Percentiles rank a stretch among this genome's conserved stretches.
Conservation (phyloP, 352 stramenopile genomes). For the Globisporangium alternatum region DNA sequence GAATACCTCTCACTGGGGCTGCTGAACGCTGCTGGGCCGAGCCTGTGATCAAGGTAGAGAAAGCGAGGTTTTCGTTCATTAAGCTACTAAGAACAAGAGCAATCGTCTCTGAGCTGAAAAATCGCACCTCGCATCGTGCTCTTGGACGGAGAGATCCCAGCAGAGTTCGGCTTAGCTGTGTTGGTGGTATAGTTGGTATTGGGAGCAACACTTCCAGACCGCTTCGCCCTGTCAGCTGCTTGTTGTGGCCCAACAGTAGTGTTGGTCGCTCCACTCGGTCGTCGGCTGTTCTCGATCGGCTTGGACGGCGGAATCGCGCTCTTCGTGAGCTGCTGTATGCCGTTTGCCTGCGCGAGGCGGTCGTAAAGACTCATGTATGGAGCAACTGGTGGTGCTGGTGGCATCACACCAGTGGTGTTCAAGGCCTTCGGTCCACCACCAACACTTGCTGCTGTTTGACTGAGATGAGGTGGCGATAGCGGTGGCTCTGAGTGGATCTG, state of each 20-base stretch:
- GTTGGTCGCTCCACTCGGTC: neutral
- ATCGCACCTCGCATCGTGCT: slow-evolving; percentile 18
- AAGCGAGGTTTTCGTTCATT: neutral
- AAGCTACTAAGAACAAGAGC: neutral
- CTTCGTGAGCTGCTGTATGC: slow-evolving; percentile 29
- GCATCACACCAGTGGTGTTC: neutral
- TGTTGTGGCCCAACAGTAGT: neutral
- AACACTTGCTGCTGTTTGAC: neutral
- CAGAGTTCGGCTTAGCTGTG: neutral
- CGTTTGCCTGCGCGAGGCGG: slow-evolving; percentile 50
- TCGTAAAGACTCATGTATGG: slow-evolving; percentile 73
- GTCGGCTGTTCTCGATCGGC: slow-evolving; percentile 24
- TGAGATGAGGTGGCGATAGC: neutral
- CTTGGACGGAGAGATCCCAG: slow-evolving; percentile 15
- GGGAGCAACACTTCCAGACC: neutral
- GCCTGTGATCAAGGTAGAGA: neutral
- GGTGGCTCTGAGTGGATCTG: neutral
- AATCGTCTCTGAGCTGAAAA: neutral
- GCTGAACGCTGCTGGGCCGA: neutral
- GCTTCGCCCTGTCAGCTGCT: neutral
- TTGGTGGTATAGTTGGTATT: slow-evolving; percentile 8
- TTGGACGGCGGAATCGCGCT: slow-evolving; percentile 30
- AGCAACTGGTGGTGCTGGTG: slow-evolving; percentile 8
- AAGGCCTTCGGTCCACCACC: neutral
- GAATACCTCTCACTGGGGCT: slow-evolving; percentile 4